phyloP scores from a whole-genome alignment of 306 rosid species.

The Sicyos edulis region DNA sequence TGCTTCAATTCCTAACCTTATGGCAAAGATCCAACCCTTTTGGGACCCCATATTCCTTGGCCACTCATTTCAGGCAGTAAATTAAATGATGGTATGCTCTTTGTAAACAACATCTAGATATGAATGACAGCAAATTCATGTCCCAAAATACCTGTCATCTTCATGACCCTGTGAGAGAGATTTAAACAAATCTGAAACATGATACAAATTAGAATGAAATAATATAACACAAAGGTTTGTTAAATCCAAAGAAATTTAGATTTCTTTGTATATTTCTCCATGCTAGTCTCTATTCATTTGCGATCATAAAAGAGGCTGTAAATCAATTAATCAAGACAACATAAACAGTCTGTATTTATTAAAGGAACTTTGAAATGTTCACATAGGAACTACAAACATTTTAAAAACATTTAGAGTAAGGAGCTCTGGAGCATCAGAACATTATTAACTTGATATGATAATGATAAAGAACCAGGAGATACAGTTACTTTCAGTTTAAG shows the following conservation, averaged over 20 bases:
- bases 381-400: not conserved
- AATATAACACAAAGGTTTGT: not conserved
- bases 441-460: slow-evolving; percentile 1
- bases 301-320: not conserved
- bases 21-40: slow-evolving; percentile 11
- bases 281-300: not conserved
- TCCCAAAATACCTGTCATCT: not conserved
- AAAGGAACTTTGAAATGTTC: not conserved
- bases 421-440: slow-evolving; percentile 6
- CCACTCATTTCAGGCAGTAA: slow-evolving; percentile 1
- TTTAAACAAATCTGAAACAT: not conserved
- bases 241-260: not conserved
- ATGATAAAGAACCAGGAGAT: not conserved
- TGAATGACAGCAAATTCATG: not conserved
- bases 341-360: not conserved
- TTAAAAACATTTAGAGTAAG: not conserved
- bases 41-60: not conserved
- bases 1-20: not conserved
- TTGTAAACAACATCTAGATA: not conserved
- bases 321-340: not conserved
- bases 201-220: not conserved
- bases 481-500: not conserved
- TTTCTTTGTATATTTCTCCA: not conserved
- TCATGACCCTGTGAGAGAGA: not conserved
- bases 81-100: not conserved